A percentile compares a stretch with the other conserved stretches of the same genome.
Evolutionary conservation across 2,329 filamentous ascomycete species (phyloP).

Genomic region (Pseudocercospora macadamiae): DNA sequence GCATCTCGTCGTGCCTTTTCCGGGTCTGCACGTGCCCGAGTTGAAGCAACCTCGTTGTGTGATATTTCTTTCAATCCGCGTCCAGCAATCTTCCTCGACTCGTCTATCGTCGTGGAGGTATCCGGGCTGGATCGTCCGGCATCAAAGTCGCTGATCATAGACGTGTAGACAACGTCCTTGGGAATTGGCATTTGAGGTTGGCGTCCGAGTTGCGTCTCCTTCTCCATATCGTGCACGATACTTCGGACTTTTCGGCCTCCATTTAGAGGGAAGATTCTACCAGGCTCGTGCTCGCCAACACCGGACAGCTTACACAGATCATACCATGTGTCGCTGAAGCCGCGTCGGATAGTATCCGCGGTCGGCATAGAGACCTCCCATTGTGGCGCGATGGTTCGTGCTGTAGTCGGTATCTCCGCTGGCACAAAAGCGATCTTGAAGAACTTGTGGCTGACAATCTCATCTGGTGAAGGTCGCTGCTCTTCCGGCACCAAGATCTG

Average conservation of each 20-base stretch:
- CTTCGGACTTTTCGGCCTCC: constrained; percentile 53
- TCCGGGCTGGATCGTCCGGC: constrained; percentile 24
- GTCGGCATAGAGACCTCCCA: constrained; percentile 52
- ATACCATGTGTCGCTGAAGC: constrained; percentile 56
- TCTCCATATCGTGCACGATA: constrained; percentile 54
- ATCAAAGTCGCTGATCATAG: constrained; percentile 40
- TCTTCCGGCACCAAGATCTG: constrained; percentile 76
- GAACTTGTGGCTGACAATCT: constrained; percentile 78
- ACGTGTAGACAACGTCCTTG: constrained; percentile 52
- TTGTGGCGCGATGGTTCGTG: constrained; percentile 49
- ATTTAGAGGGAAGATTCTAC: constrained; percentile 51
- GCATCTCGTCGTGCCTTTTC: constrained; percentile 33
- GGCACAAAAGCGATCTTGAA: constrained; percentile 79
- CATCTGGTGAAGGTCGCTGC: constrained; percentile 72
- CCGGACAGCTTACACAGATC: constrained; percentile 54
- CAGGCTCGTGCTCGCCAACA: constrained; percentile 52
- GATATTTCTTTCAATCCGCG: constrained; percentile 50
- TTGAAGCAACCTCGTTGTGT: constrained; percentile 45
- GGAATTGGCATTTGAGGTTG: constrained; percentile 55
- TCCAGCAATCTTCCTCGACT: constrained; percentile 41
- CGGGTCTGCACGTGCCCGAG: constrained; percentile 13
- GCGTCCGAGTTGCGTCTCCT: constrained; percentile 51
- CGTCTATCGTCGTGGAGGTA: constrained; percentile 34
- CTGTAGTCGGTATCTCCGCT: constrained; percentile 48
- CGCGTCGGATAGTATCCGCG: constrained; percentile 47